These are phyloP conservation scores for Plenodomus lindquistii DNA, from an alignment of 2,329 filamentous ascomycete genomes.

Conservation along the genomic window DNA sequence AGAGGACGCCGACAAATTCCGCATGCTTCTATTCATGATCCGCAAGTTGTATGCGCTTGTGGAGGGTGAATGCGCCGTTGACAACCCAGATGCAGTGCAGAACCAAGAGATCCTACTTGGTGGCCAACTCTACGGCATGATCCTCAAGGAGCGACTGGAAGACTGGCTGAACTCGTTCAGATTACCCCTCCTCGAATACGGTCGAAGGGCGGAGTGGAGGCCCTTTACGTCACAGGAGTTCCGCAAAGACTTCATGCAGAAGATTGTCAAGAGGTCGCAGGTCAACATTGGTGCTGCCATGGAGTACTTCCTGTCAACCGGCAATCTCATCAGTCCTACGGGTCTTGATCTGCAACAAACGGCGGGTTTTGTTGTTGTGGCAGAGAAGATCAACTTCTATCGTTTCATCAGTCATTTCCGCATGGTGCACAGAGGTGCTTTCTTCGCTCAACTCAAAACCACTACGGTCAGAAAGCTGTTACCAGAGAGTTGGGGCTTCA, in stretches of 20 bases:
- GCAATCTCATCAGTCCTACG: conserved; percentile 87
- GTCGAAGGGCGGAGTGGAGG: conserved; percentile 54
- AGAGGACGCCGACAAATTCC: conserved; percentile 91
- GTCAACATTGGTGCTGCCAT: conserved; percentile 85
- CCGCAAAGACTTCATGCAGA: conserved; percentile 72
- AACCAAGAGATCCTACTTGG: conserved; percentile 95
- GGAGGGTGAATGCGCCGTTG: conserved; percentile 86
- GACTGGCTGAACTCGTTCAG: conserved; percentile 78
- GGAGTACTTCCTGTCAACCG: conserved; percentile 95
- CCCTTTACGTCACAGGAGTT: conserved; percentile 78
- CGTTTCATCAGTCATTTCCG: conserved; percentile 99
- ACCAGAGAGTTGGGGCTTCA: conserved; percentile 96
- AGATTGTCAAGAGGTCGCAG: conserved; percentile 79
- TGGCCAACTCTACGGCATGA: conserved; percentile 91
- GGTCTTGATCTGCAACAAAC: conserved; percentile 93
- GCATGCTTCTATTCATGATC: conserved; percentile 92
- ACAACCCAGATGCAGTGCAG: conserved; percentile 95
- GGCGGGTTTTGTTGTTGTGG: conserved; percentile 93
- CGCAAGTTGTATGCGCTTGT: conserved; percentile 92
- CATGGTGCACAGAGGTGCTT: conserved; percentile 98
- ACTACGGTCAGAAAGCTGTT: conserved; percentile 94
- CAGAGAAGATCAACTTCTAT: conserved; percentile 98
- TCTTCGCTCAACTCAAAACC: conserved; percentile 97
- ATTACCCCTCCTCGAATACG: conserved; percentile 58
- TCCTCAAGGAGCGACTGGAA: conserved; percentile 91